Evolutionary conservation across 306 rosid species (phyloP), one percentile per base, ranked within the genome.

Genomic region (peach (Prunus persica)): DNA sequence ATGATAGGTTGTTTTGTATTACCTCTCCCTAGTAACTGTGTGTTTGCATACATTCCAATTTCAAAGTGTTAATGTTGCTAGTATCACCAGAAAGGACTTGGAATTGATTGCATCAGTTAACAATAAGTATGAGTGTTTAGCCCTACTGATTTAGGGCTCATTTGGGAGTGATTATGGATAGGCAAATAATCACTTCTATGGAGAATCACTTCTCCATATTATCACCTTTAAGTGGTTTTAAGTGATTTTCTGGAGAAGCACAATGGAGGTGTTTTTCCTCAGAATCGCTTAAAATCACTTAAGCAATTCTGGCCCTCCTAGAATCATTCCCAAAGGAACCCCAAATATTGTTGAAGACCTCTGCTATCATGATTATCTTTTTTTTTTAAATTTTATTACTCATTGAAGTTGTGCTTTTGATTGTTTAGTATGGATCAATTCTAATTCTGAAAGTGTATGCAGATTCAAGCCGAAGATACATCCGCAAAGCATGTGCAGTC

Each of bases 391-490:
- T 24, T 38, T 62, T 62, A 30, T 27, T 30, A 62, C 5, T 28
- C 28, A 11, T 28, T 2, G n/a, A 63, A 30, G 12, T 63, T 30
- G 38, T 60, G 38, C 65, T 24, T 60, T 62, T 28, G 22, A 27
- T 28, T 62, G 67, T 62, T 62, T 12, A 24, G 27, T 2, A 24
- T 24, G 19, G 18, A 60, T 24, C 6, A 24, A 6, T 62, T 62
- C 14, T 62, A 13, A 30, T 14, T 27, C 30, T 41, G 67, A 62
- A 38, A 52, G 49, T 9, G 5, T 74, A 79, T 83, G 79, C 84
- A 83, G 87, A 41, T 55, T 18, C 32, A 72, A 25, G 83, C 22
- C 41, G 61, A 64, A 24, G 68, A 72, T 4, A 60, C 18, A 60
- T 45, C 68, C 1, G 27, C 27, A 61, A 60, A 60, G 57, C 41